phyloP scores from a whole-genome alignment of 768 basidiomycete genomes.

The Mycena rebaudengoi region DNA sequence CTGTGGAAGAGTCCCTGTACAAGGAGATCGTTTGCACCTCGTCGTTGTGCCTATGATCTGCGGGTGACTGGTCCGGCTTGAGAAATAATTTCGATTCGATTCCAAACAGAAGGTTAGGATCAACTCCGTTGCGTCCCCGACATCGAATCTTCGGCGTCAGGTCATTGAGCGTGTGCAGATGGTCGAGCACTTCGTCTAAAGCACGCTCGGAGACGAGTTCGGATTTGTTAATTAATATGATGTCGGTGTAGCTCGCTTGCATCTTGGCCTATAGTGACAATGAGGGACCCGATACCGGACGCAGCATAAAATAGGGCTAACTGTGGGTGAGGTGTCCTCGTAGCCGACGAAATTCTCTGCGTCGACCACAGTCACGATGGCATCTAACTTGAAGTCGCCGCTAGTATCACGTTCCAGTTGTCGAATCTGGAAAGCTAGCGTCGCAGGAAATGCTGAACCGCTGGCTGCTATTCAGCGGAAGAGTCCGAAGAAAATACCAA shows the following conservation, averaged over 20 bases:
- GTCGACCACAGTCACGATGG: constrained; percentile 91
- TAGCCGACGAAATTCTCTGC: constrained; percentile 94
- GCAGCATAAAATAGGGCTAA: neutral
- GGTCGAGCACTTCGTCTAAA: constrained; percentile 86
- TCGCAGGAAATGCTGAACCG: constrained; percentile 95
- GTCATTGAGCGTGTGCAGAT: constrained; percentile 90
- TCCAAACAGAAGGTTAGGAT: constrained; percentile 87
- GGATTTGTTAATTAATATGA: constrained; percentile 93
- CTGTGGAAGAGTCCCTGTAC: constrained; percentile 47
- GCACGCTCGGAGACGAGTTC: constrained; percentile 82
- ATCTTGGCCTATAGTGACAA: constrained; percentile 70
- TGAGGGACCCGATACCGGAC: neutral
- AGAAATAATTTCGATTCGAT: constrained; percentile 83
- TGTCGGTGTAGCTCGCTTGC: constrained; percentile 95
- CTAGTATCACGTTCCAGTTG: constrained; percentile 83
- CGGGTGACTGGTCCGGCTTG: constrained; percentile 26
- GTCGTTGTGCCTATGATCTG: constrained; percentile 72
- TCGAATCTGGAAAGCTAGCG: constrained; percentile 92
- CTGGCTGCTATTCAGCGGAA: constrained; percentile 45
- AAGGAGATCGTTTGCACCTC: constrained; percentile 88
- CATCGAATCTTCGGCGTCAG: constrained; percentile 85
- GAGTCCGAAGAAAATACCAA: neutral
- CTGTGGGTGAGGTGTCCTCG: constrained; percentile 88
- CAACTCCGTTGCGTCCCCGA: constrained; percentile 68
- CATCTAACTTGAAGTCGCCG: constrained; percentile 83